A percentile compares a stretch with the other conserved stretches of the same genome.
These are phyloP conservation scores for Dichotomopilus funicola DNA, from an alignment of 2,329 filamentous ascomycete species.

Conservation along the genomic window DNA sequence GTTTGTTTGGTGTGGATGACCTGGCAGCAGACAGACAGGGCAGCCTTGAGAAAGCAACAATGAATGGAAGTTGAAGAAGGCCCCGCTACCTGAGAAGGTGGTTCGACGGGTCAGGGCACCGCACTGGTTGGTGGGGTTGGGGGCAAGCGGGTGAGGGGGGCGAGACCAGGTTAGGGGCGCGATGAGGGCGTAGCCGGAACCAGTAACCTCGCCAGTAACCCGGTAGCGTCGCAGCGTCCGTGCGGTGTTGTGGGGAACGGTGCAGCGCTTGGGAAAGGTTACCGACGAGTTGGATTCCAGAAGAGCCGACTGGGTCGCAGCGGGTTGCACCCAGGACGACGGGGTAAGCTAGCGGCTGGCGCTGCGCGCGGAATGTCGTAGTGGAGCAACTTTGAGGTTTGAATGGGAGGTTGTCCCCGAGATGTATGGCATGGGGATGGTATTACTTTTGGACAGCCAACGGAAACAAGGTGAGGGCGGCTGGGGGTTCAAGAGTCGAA, in stretches of 20 bases:
- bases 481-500: too few species aligned
- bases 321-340: constrained; percentile 5
- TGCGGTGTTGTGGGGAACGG: constrained; percentile 13
- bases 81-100: too few species aligned
- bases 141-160: neutral
- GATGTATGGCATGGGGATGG: too few species aligned
- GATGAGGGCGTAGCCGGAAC: constrained; percentile 3
- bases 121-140: neutral
- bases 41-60: neutral
- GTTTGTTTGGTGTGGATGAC: neutral
- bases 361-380: constrained; percentile 1
- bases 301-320: constrained; percentile 2
- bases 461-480: neutral
- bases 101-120: neutral
- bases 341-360: constrained; percentile 6
- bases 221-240: constrained; percentile 4
- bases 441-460: too few species aligned
- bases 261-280: constrained; percentile 6
- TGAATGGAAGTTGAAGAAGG: neutral
- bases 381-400: neutral
- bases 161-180: neutral
- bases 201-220: neutral
- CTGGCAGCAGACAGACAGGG: neutral
- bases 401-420: neutral
- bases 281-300: constrained; percentile 13